Conservation (phyloP, 805 yeast genomes). For the Monosporozyma aerobia region DNA sequence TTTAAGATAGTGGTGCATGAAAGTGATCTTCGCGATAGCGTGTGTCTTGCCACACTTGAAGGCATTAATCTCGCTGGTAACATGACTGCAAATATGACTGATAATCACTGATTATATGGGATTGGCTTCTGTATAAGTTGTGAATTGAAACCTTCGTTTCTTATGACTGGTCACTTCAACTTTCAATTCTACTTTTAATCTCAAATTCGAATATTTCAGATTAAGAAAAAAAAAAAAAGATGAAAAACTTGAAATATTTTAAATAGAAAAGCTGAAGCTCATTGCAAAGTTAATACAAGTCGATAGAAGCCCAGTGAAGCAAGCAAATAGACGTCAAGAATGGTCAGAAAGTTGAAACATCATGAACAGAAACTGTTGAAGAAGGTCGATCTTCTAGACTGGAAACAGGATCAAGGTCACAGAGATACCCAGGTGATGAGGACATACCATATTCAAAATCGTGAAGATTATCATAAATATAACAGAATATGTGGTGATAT, state of each 20-base stretch:
- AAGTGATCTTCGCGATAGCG: not conserved
- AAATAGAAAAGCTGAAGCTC: slow-evolving; percentile 7
- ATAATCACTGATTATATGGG: not conserved
- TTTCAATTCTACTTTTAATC: not conserved
- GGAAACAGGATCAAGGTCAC: slow-evolving; percentile 95
- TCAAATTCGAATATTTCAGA: not conserved
- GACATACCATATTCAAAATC: slow-evolving; percentile 82
- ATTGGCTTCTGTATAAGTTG: not conserved
- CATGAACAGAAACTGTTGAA: slow-evolving; percentile 92
- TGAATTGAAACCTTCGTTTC: not conserved
- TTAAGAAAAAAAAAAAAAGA: not conserved
- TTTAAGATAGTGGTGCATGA: slow-evolving; percentile 2
- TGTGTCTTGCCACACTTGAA: not conserved
- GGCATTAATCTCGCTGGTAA: not conserved
- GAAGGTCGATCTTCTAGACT: slow-evolving; percentile 92
- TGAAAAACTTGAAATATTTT: not conserved
- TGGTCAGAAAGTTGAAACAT: slow-evolving; percentile 85
- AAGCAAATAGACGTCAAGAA: slow-evolving; percentile 19
- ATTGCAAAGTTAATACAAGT: slow-evolving; percentile 7
- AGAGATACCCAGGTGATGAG: slow-evolving; percentile 96
- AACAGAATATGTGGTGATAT: slow-evolving; percentile 89
- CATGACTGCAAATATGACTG: not conserved
- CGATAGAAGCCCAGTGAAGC: not conserved
- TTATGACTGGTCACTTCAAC: not conserved
- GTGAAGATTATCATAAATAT: slow-evolving; percentile 93